Base-by-base conservation (phyloP, 352 stramenopile genomes). In the Phytophthora ramorum region DNA sequence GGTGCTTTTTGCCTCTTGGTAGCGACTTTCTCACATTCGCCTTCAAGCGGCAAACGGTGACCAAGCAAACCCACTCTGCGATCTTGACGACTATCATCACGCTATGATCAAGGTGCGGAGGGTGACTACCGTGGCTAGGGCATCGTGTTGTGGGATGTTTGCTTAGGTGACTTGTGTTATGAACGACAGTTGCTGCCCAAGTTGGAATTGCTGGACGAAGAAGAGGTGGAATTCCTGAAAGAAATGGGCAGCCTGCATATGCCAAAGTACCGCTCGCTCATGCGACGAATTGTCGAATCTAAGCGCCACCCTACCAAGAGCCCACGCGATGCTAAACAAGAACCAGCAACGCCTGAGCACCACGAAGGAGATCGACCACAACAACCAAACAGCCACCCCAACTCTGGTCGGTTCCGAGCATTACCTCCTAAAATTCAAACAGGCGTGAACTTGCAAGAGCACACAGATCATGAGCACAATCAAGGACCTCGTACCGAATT, bases 31-130 rank as follows among this genome's bases (percentile, higher is more conserved):
- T 19, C 78, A 89, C 20, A 53, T 95, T 13, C 81, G 86, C 4
- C 71, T 95, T 28, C 86, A 93, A 64, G 78, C 70, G 0, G 73
- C 69, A 3, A 83, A 88, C 24, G 82, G 81, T 0, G 66, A 71
- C 2, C 68, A 90, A 44, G 62, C 72, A 4, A 95, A 95, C 32
- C 84, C 86, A 3, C 37, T 95, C 9, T 95, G 86, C 26, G 73
- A 80, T n/a, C 48, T 78, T 9, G 64, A 78, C 14, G 83, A 84
- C 12, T 95, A 95, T 53, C 84, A 84, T 1, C 65, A 81, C 9
- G 59, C 51, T 12, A 48, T 83, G 14, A 64, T 82, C 40, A 73
- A 82, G 67, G 79, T 91, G 35, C 17, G 19, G 47, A 47, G 13
- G 4, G 32, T 32, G 13, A 17, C 4, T 32, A n/a, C n/a, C n/a